These are phyloP conservation scores for Knoxdaviesia capensis DNA, from an alignment of 2,329 filamentous ascomycete genomes.

Conservation along the genomic window DNA sequence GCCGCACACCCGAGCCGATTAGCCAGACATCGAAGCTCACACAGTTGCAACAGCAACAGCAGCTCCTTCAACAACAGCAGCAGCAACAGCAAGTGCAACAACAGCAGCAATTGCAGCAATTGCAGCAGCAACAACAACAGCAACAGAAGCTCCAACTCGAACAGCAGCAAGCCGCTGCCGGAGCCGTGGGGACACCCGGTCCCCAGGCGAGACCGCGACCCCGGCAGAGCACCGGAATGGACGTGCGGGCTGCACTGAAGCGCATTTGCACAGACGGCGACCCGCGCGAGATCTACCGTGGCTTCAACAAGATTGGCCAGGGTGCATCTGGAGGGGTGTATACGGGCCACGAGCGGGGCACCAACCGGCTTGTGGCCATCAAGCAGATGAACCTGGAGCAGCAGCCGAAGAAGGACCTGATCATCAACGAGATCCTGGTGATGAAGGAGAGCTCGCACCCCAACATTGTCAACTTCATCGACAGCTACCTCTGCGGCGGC, in stretches of 20 bases:
- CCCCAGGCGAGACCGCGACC: conserved; percentile 57
- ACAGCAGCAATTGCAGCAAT: conserved; percentile 11
- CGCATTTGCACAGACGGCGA: conserved; percentile 82
- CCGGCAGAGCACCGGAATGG: conserved; percentile 60
- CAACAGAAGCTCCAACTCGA: conserved; percentile 6
- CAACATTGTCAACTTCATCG: conserved; percentile 98
- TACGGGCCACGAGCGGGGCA: conserved; percentile 68
- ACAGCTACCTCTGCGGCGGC: conserved; percentile 76
- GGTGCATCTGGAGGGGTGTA: conserved; percentile 92
- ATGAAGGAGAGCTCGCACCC: conserved; percentile 99
- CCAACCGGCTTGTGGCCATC: conserved; percentile 82
- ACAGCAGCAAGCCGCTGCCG: conserved; percentile 10
- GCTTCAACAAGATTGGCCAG: conserved; percentile 88
- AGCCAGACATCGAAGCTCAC: not conserved
- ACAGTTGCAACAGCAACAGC: conserved; percentile 5
- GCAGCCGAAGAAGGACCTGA: conserved; percentile 96
- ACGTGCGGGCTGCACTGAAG: conserved; percentile 67
- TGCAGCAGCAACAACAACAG: conserved; percentile 9
- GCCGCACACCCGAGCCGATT: conserved; percentile 11
- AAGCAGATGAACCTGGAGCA: conserved; percentile 99
- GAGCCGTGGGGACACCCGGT: conserved; percentile 17
- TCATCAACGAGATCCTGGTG: conserved; percentile 96
- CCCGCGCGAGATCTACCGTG: conserved; percentile 69
- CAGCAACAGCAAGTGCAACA: conserved; percentile 19
- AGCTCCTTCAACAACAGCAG: conserved; percentile 7